Conservation (phyloP, 805 yeast species). For the Ogataea polymorpha region DNA sequence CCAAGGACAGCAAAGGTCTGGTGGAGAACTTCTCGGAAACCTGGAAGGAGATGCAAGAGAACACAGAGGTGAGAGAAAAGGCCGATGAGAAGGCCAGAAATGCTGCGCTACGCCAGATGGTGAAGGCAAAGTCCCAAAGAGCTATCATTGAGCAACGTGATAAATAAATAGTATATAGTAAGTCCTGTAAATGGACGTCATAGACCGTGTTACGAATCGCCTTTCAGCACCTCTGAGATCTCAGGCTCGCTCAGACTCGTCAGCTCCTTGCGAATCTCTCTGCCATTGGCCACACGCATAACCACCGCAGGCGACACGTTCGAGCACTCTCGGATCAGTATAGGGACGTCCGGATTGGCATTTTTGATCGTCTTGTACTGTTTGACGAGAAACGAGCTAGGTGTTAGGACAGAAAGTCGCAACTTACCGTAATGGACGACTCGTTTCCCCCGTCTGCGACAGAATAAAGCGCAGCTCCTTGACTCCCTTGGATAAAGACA, state of each 20-base stretch:
- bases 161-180: constrained; percentile 10
- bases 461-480: constrained; percentile 81
- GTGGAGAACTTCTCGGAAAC: constrained; percentile 30
- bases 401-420: neutral
- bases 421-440: constrained; percentile 52
- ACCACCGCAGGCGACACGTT: constrained; percentile 72
- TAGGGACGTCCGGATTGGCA: constrained; percentile 64
- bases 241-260: constrained; percentile 47
- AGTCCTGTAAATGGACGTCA: constrained; percentile 9
- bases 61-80: constrained; percentile 24
- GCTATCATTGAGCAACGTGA: constrained; percentile 29
- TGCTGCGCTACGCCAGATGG: constrained; percentile 29
- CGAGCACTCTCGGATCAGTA: constrained; percentile 72
- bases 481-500: constrained; percentile 46
- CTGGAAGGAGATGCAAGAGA: constrained; percentile 32
- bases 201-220: constrained; percentile 7
- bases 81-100: constrained; percentile 26
- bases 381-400: constrained; percentile 55
- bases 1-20: constrained; percentile 30
- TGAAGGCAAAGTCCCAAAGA: constrained; percentile 24
- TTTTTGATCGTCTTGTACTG: constrained; percentile 65
- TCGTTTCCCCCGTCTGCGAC: constrained; percentile 74
- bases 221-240: constrained; percentile 36
- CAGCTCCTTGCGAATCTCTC: constrained; percentile 46
- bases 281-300: constrained; percentile 65